phyloP scores from a whole-genome alignment of 2,329 filamentous ascomycete species.

The Alternaria incomplexa region DNA sequence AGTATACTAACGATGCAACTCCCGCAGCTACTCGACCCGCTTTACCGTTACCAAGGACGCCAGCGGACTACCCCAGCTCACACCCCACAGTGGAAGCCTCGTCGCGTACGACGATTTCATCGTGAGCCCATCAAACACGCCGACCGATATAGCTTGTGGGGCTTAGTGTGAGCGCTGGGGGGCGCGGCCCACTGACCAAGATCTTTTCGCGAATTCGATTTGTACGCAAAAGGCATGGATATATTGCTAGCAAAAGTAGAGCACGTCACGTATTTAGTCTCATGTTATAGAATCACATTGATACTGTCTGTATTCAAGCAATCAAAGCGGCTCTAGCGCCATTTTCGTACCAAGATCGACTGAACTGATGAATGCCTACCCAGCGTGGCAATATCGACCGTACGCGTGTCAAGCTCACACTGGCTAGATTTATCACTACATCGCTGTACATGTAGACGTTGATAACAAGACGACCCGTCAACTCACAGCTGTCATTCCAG shows the following conservation, averaged over 20 bases:
- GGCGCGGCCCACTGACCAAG: background rate
- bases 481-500: background rate
- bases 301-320: background rate
- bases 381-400: background rate
- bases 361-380: background rate
- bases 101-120: constrained; percentile 5
- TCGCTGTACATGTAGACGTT: background rate
- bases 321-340: background rate
- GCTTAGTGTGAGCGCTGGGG: background rate
- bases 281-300: background rate
- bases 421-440: background rate
- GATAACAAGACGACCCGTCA: background rate
- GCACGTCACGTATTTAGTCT: background rate
- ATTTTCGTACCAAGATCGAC: background rate
- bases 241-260: background rate
- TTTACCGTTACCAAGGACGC: constrained; percentile 4
- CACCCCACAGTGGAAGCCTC: background rate
- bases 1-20: background rate
- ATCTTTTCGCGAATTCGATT: background rate
- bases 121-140: background rate
- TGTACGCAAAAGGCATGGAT: background rate
- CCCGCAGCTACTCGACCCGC: constrained; percentile 1
- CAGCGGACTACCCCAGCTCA: background rate
- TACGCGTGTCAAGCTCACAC: background rate
- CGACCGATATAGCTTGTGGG: constrained; percentile 2